Evolutionary conservation across 306 rosid genomes (phyloP), one percentile per base, ranked within the genome.

Genomic region (Herpetospermum pedunculosum): DNA sequence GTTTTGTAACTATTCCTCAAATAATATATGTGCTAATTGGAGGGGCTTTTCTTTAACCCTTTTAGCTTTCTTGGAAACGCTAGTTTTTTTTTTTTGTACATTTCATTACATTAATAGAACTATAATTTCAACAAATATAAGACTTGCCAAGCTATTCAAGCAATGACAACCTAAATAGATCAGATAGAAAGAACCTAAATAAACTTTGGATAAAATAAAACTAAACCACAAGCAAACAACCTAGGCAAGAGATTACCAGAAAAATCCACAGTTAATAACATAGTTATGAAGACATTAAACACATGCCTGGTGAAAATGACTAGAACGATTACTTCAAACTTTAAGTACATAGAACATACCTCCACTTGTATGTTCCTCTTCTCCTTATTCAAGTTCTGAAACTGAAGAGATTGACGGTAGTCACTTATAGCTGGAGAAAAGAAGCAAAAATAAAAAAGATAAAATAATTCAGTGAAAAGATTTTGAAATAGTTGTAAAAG

Each of bases 351-450:
- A 6, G 74, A 72, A 18, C 85, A 62, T 60, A 92, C 99, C 96
- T 91, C 92, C 81, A 95, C 29, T 47, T 80, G 90, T 80, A 95
- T 95, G 82, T 95, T 95, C 84, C 96, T 88, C 86, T 95, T 92
- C 84, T 92, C 97, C 75, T 95, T 95, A 77, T 92, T 89, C 79
- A 95, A 81, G 74, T 87, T 85, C 78, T 85, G 99, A 78, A 95
- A 95, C 87, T 95, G 99, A 75, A 95, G 96, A 48, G 99, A 95
- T 75, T 95, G 99, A 83, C 85, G 86, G 73, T 92, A 95, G 73
- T 95, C 99, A 73, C 99, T 95, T 77, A 87, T 44, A 57, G 99
- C 99, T 95, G 87, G 75, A 54, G 46, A 65, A 72, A 48, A 74
- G 80, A 60, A 15, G 52, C 43, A 60, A 30, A 53, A 46, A 4